phyloP scores from a whole-genome alignment of 345 rosid genomes.

The Raphanus raphanistrum region DNA sequence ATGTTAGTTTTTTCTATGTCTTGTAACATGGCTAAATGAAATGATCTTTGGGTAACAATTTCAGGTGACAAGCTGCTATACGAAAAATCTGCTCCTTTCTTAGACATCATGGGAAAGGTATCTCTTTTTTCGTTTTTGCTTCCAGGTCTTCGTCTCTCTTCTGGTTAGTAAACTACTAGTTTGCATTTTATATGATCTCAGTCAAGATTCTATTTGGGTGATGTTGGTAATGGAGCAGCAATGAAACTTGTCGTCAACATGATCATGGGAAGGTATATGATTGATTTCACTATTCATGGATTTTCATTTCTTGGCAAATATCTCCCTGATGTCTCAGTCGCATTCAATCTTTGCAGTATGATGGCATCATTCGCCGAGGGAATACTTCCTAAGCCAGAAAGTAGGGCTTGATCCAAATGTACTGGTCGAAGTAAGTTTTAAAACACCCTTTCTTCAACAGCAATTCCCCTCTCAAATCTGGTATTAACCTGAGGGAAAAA shows the following conservation, averaged over 20 bases:
- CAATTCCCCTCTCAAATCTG: not conserved
- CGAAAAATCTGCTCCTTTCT: slow-evolving; percentile 58
- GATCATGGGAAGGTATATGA: slow-evolving; percentile 91
- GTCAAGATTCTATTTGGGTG: slow-evolving; percentile 93
- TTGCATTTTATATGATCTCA: slow-evolving; percentile 41
- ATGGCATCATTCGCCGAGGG: slow-evolving; percentile 96
- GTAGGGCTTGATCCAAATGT: slow-evolving; percentile 83
- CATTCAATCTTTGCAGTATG: slow-evolving; percentile 60
- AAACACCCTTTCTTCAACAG: not conserved
- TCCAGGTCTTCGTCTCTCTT: not conserved
- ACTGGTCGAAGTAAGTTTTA: slow-evolving; percentile 63
- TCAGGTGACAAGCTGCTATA: slow-evolving; percentile 83
- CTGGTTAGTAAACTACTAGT: not conserved
- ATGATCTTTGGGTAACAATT: slow-evolving; percentile 14
- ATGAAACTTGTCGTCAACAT: slow-evolving; percentile 97
- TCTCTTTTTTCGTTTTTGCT: slow-evolving; percentile 10
- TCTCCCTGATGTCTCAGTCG: slow-evolving; percentile 7
- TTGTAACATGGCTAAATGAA: slow-evolving; percentile 8
- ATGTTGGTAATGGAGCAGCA: slow-evolving; percentile 93
- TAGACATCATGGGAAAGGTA: slow-evolving; percentile 96
- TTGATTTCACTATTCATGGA: not conserved
- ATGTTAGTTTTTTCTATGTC: slow-evolving; percentile 1
- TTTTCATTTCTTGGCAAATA: not conserved
- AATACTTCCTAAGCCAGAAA: slow-evolving; percentile 76
- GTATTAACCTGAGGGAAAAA: not conserved